Evolutionary conservation across 352 stramenopile species (phyloP), one percentile per base, ranked within the genome.

Genomic region (Saprolegnia parasitica): DNA sequence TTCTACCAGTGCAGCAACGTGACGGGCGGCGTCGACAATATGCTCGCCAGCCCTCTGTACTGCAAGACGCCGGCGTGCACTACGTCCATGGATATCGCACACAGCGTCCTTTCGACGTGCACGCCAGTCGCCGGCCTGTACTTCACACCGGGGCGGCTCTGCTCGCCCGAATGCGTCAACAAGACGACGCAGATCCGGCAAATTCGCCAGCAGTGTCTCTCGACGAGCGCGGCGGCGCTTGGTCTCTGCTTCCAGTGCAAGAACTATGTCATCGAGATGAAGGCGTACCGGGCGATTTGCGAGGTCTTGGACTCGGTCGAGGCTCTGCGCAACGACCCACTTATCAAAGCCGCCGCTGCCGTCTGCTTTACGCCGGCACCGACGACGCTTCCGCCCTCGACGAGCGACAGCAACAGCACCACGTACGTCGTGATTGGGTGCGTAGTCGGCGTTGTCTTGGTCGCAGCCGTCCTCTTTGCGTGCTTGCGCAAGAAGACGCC

Each of bases 361-460:
- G 11, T 60, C 35, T 60, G 52, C 54, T 21, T 24, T 18, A 23
- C 47, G 5, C 49, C 18, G 1, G 9, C n/a, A 20, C 20, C 50
- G 54, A 37, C 47, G 50, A 15, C 32, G 4, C 21, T 21, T 16
- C 18, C 18, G 21, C 9, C 63, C 16, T 37, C 5, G 10, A 63
- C 32, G 23, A 67, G 65, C 49, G 60, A 60, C 45, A 72, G 72
- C 56, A 81, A 63, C 50, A 71, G 72, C 68, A 83, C 73, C 11
- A 46, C 81, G 8, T 72, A 72, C 5, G 85, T 90, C 63, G 72
- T 78, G 9, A 65, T 84, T 1, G 75, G 78, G 32, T 74, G 83
- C 18, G 72, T 74, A 15, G 80, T 60, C 4, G 78, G 74, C 39
- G 65, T 79, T 0, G 23, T 87, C 11, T 76, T 87, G 35, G 39